Evolutionary conservation across 1,284 basidiomycete genomes (phyloP), one percentile per base, ranked within the genome.

Genomic region (Malassezia psittaci): DNA sequence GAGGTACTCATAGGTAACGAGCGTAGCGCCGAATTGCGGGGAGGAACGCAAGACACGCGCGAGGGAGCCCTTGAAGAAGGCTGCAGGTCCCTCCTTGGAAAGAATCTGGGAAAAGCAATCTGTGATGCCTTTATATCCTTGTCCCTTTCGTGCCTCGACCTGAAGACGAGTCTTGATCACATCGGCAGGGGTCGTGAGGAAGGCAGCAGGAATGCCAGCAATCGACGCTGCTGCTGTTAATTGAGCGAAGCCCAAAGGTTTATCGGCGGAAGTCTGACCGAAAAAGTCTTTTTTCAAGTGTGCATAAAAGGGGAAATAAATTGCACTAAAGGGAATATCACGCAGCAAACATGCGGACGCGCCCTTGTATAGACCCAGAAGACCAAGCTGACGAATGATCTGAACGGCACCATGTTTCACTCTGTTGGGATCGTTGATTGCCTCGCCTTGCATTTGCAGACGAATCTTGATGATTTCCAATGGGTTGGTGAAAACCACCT

Each of bases 81-180:
- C 93, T 44, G 78, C 80, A 75, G 87, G 86, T 8, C 88, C 89
- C 74, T 91, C 89, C 76, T 91, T 88, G 15, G 64, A 57, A 57
- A 75, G 84, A 62, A 98, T 96, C 76, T 87, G 94, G 48, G 81
- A 78, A 69, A 94, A 89, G 24, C 89, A 91, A 77, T 99, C 90
- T 13, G 79, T 75, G 45, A 96, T 78, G 46, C 94, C 93, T 76
- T 87, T 89, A 79, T 99, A 99, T 5, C 89, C 88, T 76, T 98
- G 84, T 15, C 93, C 94, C 66, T 87, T 86, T 61, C 86, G 82
- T 35, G 90, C 86, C 76, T 98, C 94, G n/a, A 90, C 85, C 76
- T 98, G 94, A 62, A 98, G 79, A 54, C 93, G 84, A n/a, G 93
- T 98, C 82, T 98, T 98, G 76, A 96, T 88, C 57, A 98, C 94